These are phyloP conservation scores for Copromyces sp. DNA, from an alignment of 495 filamentous ascomycete genomes.

Conservation along the genomic window DNA sequence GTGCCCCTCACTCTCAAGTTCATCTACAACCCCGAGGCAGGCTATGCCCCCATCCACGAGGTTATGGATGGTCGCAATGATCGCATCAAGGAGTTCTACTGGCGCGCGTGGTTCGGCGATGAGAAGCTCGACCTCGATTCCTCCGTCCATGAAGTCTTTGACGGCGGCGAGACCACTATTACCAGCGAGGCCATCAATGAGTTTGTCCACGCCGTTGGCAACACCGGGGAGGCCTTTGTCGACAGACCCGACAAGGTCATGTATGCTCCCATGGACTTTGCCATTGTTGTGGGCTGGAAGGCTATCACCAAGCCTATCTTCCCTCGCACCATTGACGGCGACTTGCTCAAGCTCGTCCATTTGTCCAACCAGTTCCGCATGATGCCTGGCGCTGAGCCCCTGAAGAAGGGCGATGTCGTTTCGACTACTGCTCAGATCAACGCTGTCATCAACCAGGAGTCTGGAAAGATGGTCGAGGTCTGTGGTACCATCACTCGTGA, in stretches of 20 bases:
- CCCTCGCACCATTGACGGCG: slow-evolving; percentile 86
- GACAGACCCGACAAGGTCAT: slow-evolving; percentile 91
- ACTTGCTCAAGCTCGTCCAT: slow-evolving; percentile 89
- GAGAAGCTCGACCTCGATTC: slow-evolving; percentile 76
- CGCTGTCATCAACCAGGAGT: slow-evolving; percentile 94
- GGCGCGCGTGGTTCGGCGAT: slow-evolving; percentile 89
- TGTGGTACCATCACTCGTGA: slow-evolving; percentile 89
- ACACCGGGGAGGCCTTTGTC: slow-evolving; percentile 97
- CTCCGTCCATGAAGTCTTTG: slow-evolving; percentile 73
- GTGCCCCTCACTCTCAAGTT: slow-evolving; percentile 75
- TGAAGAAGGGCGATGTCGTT: slow-evolving; percentile 89
- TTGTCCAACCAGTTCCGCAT: slow-evolving; percentile 96
- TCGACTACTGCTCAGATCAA: slow-evolving; percentile 94
- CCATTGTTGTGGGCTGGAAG: slow-evolving; percentile 98
- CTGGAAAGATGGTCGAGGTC: slow-evolving; percentile 98
- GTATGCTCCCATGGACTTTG: slow-evolving; percentile 97
- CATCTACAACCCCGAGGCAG: slow-evolving; percentile 84
- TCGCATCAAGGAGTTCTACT: slow-evolving; percentile 97
- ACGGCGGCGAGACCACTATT: slow-evolving; percentile 75
- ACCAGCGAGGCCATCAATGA: slow-evolving; percentile 90
- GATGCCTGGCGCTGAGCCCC: slow-evolving; percentile 86
- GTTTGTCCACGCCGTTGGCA: slow-evolving; percentile 96
- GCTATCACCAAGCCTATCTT: slow-evolving; percentile 98
- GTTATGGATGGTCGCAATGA: slow-evolving; percentile 93
- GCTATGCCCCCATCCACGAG: slow-evolving; percentile 90